Percentiles rank a stretch among this genome's conserved stretches.
These are phyloP conservation scores for Entoloma clypeatum DNA, from an alignment of 1,284 basidiomycete species.

Conservation along the genomic window DNA sequence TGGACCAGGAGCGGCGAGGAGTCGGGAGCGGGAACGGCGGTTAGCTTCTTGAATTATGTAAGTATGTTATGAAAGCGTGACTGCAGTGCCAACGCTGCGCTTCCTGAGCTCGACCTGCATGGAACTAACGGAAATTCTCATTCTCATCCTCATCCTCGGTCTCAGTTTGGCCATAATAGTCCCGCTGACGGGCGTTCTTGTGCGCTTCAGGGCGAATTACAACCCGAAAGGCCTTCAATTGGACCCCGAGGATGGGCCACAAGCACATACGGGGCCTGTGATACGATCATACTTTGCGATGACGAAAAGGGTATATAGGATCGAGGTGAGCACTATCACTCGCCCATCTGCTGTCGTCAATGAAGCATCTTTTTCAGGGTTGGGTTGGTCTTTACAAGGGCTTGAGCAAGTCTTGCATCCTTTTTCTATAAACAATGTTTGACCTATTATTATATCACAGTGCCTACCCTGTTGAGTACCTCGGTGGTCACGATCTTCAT, in stretches of 20 bases:
- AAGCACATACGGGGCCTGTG: constrained; percentile 71
- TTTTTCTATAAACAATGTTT: constrained; percentile 9
- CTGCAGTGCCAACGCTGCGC: too few species aligned
- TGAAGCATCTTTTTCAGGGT: constrained; percentile 42
- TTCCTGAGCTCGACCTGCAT: too few species aligned
- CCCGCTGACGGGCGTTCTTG: constrained; percentile 64
- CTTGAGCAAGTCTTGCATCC: constrained; percentile 49
- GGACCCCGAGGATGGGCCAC: constrained; percentile 72
- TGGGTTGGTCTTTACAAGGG: constrained; percentile 83
- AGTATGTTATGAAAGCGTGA: background rate
- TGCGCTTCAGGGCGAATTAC: constrained; percentile 76
- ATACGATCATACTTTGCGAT: constrained; percentile 65
- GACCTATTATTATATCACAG: constrained; percentile 30
- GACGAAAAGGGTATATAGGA: constrained; percentile 66
- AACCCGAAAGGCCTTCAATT: constrained; percentile 81
- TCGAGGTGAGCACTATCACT: constrained; percentile 57
- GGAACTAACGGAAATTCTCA: constrained; percentile 36
- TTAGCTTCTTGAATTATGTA: too few species aligned
- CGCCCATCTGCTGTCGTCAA: background rate
- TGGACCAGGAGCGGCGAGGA: constrained; percentile 52
- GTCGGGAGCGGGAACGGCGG: constrained; percentile 48
- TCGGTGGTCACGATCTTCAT: constrained; percentile 55
- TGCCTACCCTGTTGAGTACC: constrained; percentile 72
- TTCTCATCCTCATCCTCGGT: constrained; percentile 45
- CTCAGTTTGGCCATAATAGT: constrained; percentile 54